Conservation (phyloP, 106 monocot species). For the Apostasia shenzhenica region DNA sequence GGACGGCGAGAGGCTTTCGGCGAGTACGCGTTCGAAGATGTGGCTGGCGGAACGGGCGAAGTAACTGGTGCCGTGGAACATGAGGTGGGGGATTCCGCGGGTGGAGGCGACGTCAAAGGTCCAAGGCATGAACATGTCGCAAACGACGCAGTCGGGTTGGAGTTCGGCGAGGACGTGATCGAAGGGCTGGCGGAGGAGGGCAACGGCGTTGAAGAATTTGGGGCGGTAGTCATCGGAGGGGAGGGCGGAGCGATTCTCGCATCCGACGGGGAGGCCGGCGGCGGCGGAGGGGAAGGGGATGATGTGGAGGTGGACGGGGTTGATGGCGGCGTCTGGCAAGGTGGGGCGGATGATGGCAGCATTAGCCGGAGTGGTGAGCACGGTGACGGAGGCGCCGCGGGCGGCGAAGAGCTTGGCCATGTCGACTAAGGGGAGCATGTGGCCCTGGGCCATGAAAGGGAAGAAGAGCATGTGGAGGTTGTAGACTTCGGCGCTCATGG, state of each 20-base stretch:
- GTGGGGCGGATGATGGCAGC: background rate
- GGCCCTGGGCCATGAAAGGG: conserved; percentile 1
- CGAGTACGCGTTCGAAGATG: background rate
- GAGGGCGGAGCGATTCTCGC: conserved; percentile 4
- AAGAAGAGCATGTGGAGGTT: background rate
- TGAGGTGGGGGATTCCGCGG: background rate
- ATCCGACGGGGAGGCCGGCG: background rate
- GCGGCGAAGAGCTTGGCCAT: conserved; percentile 3
- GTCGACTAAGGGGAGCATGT: conserved; percentile 1
- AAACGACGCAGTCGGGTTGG: background rate
- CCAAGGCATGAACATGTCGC: conserved; percentile 2
- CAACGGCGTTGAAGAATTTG: background rate
- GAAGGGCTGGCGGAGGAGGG: background rate
- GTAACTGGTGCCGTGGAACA: conserved; percentile 7
- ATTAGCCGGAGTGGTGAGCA: background rate
- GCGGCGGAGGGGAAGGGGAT: conserved; percentile 7
- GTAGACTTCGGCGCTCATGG: background rate
- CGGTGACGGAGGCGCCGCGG: background rate
- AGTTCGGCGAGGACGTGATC: background rate
- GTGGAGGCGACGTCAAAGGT: background rate
- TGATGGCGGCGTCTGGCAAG: background rate
- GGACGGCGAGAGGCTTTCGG: background rate
- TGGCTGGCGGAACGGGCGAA: background rate
- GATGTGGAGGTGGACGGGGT: background rate
- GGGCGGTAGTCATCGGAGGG: background rate